Evolutionary conservation across 768 basidiomycete species (phyloP), one percentile per base, ranked within the genome.

Genomic region (Suillus bovinus): DNA sequence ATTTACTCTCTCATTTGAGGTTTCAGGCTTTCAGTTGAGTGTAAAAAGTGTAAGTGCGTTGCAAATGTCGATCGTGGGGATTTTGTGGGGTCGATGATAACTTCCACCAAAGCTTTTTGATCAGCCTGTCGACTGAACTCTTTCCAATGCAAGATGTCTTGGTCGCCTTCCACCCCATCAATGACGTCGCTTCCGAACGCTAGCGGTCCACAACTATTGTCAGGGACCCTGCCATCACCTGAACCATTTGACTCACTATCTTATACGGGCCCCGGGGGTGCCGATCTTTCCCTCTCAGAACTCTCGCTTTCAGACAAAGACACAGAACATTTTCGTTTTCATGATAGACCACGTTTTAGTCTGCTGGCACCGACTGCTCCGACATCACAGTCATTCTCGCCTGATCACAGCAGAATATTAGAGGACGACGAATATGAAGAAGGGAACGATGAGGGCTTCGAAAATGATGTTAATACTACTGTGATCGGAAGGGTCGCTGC

Each of bases 231-330:
- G 6, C 74, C 77, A 53, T 72, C 74, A 42, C 68, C 72, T 29
- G 74, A 75, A 44, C 53, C 69, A 7, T 70, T 72, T 58, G 72
- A 73, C 61, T 67, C 68, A 14, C 69, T 76, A 47, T 70, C 73
- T 7, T 67, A 74, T 61, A 80, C 80, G 2, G 81, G 79, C 6
- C 79, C 75, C 20, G 78, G 79, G 17, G 79, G 78, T 38, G 79
- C 78, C 63, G 85, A 86, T 70, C 77, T 86, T 4, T 86, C 85
- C 7, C 71, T 86, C 50, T 85, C 85, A 1, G 85, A 86, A 63
- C 79, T 86, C 5, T 85, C 81, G 20, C 67, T 84, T 42, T 69
- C 74, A 54, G 78, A 82, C 41, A 73, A 66, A 49, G 70, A 69
- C 8, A 36, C 57, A 10, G 57, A 61, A 29, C 20, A 20, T 27